Evolutionary conservation across 1,139 yeast genomes (phyloP).

Genomic region (Geotrichum cucujoidarum): DNA sequence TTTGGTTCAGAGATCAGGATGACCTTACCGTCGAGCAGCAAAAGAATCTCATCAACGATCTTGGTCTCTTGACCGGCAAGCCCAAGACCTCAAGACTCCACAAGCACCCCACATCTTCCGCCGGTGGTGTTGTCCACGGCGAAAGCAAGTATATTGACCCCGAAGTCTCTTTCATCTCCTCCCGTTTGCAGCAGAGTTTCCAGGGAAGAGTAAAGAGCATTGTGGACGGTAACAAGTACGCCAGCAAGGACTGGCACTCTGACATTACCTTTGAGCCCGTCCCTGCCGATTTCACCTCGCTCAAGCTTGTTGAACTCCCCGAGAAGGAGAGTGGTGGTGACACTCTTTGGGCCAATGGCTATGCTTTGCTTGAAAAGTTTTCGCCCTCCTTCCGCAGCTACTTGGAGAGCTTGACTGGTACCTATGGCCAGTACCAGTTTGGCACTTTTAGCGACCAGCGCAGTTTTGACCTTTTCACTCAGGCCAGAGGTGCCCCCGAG

Average conservation of each 20-base stretch:
- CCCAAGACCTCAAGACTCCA: slow-evolving; percentile 63
- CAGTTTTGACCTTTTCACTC: slow-evolving; percentile 38
- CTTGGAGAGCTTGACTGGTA: slow-evolving; percentile 39
- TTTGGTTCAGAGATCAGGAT: slow-evolving; percentile 56
- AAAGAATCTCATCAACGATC: slow-evolving; percentile 50
- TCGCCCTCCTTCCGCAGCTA: slow-evolving; percentile 42
- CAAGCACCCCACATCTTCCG: slow-evolving; percentile 35
- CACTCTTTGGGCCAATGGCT: slow-evolving; percentile 46
- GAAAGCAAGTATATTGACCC: slow-evolving; percentile 24
- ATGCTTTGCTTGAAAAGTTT: slow-evolving; percentile 45
- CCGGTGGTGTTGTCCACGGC: slow-evolving; percentile 28
- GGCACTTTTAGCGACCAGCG: slow-evolving; percentile 37
- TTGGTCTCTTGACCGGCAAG: slow-evolving; percentile 62
- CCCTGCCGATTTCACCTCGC: slow-evolving; percentile 44
- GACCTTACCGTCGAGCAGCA: slow-evolving; percentile 53
- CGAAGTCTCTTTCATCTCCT: slow-evolving; percentile 24
- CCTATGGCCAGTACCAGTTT: slow-evolving; percentile 31
- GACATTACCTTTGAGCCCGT: slow-evolving; percentile 47
- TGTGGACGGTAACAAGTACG: not conserved
- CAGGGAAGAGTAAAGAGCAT: slow-evolving; percentile 17
- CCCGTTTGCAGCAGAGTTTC: slow-evolving; percentile 26
- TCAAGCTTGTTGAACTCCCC: slow-evolving; percentile 44
- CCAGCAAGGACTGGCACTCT: slow-evolving; percentile 41
- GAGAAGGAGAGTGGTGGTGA: slow-evolving; percentile 41
- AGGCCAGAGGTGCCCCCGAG: slow-evolving; percentile 36